Evolutionary conservation across 2,329 filamentous ascomycete genomes (phyloP), one percentile per base, ranked within the genome.

Genomic region (Ambrosiella xylebori): DNA sequence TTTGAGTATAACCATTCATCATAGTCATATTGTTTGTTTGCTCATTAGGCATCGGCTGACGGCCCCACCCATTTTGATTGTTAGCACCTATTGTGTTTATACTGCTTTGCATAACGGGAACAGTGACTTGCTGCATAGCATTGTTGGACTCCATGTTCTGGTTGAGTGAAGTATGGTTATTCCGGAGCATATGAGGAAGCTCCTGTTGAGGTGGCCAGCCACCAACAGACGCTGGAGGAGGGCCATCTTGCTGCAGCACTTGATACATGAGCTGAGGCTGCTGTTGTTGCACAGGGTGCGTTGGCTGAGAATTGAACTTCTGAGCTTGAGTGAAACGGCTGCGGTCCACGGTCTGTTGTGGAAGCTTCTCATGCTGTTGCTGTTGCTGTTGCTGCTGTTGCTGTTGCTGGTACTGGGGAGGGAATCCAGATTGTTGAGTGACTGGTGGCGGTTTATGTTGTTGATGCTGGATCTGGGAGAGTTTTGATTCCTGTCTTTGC

Each of bases 101-200:
- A 9, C n/a, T 36, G 9, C 17, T 27, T 35, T 27, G 47, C 19
- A 51, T 17, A 35, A 35, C 15, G 27, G 47, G 8, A 12, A 19
- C 17, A 19, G 47, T 13, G 35, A 9, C 39, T 12, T 56, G 40
- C 12, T n/a, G 39, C 13, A 35, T 47, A 15, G 39, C n/a, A 35
- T 27, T 27, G 54, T 19, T 7, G 17, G 47, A 51, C 27, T 27
- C 47, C 15, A 19, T n/a, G 13, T n/a, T 19, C 9, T n/a, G 17
- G 13, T 15, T 12, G 1, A 51, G 27, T n/a, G 47, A 19, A 8
- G 27, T 2, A 8, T 51, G 47, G 47, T 36, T 51, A 19, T 51
- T 51, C 11, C 54, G 54, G 11, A 37, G 13, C 54, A 56, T 56
- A 35, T 56, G 54, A 36, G 52, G 52, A 61, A 56, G 59, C 12